These are phyloP conservation scores for Amaranthus palmeri DNA, from an alignment of 148 eudicot species.

Conservation along the genomic window DNA sequence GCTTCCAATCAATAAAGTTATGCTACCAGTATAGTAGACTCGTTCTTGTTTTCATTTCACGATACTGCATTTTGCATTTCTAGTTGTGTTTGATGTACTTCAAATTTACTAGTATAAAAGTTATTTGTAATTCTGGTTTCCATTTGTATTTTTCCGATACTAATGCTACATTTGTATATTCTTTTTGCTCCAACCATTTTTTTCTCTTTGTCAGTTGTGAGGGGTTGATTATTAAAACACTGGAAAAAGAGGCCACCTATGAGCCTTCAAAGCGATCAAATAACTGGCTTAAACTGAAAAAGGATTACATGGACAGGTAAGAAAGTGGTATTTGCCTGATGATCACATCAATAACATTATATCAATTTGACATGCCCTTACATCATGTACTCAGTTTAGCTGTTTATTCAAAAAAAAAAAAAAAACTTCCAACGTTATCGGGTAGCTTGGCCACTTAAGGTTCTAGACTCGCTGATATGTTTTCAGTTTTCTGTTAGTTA, in stretches of 20 bases:
- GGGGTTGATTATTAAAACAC: slow-evolving; percentile 91
- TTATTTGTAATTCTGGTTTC: not conserved
- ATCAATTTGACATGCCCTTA: not conserved
- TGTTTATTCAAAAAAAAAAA: no score
- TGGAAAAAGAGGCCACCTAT: slow-evolving; percentile 86
- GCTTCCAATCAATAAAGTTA: not conserved
- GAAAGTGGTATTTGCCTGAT: slow-evolving; percentile 13
- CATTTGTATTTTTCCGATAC: not conserved
- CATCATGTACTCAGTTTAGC: not conserved
- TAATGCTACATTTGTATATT: not conserved
- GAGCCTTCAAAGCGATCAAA: slow-evolving; percentile 95
- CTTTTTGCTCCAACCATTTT: slow-evolving; percentile 1
- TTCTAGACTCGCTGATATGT: no score
- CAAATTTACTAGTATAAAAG: not conserved
- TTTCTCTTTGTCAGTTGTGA: slow-evolving; percentile 55
- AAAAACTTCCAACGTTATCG: no score
- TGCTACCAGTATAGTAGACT: not conserved
- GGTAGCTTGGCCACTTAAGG: no score
- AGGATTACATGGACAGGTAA: slow-evolving; percentile 94
- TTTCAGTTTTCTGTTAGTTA: not conserved
- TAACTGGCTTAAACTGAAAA: slow-evolving; percentile 93
- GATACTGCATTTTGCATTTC: not conserved
- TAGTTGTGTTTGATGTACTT: not conserved
- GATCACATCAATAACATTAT: slow-evolving; percentile 2
- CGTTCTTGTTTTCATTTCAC: not conserved